A percentile compares a stretch with the other conserved stretches of the same genome.
These are phyloP conservation scores for Aspergillus felis DNA, from an alignment of 2,329 filamentous ascomycete genomes.

Conservation along the genomic window DNA sequence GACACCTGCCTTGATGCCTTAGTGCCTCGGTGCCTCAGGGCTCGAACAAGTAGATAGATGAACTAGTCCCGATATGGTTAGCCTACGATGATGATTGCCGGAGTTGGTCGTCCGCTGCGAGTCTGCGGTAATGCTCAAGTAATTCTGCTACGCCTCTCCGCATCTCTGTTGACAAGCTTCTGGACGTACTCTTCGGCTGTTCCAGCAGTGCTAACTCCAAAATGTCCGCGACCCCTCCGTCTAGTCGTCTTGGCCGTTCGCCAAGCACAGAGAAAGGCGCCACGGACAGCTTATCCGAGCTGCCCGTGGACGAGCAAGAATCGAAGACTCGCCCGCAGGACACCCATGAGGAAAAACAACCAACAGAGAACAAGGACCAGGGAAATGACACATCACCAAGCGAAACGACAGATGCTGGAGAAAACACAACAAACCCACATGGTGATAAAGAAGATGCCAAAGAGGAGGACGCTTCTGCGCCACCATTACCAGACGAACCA, in stretches of 20 bases:
- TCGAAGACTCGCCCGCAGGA: background rate
- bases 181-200: background rate
- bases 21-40: no score
- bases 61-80: background rate
- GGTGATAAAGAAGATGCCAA: constrained; percentile 4
- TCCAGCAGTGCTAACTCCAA: constrained; percentile 9
- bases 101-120: background rate
- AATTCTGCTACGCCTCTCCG: background rate
- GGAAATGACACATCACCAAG: constrained; percentile 9
- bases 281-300: constrained; percentile 4
- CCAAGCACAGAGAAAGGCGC: constrained; percentile 2
- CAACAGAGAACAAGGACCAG: constrained; percentile 11
- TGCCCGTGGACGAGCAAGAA: constrained; percentile 1
- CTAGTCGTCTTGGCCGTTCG: background rate
- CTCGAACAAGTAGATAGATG: background rate
- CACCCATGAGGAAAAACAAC: constrained; percentile 46
- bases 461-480: constrained; percentile 23
- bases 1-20: background rate
- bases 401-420: background rate
- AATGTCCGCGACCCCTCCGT: constrained; percentile 9
- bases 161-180: background rate
- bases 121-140: background rate
- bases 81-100: background rate
- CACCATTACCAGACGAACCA: constrained; percentile 41
- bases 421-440: constrained; percentile 5